Evolutionary conservation across 2,329 filamentous ascomycete species (phyloP).

Genomic region (Colletotrichum aenigma): DNA sequence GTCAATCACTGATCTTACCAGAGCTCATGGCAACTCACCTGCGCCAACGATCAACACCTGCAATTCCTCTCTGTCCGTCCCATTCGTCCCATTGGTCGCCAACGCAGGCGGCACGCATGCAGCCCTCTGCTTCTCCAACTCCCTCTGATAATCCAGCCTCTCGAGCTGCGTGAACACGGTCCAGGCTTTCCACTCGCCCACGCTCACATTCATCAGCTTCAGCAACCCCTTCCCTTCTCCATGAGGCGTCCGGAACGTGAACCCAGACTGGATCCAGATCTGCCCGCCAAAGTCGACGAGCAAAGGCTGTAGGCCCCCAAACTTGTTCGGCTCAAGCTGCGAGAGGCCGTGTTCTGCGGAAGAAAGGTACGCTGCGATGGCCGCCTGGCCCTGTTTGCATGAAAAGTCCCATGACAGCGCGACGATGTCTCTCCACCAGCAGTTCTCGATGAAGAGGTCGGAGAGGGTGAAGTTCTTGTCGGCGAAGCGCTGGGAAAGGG

Average conservation of each 20-base stretch:
- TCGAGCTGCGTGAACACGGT: slow-evolving; percentile 28
- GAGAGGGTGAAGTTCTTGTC: slow-evolving; percentile 3
- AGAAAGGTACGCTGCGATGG: slow-evolving; percentile 16
- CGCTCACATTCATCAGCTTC: slow-evolving; percentile 19
- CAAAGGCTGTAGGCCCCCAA: slow-evolving; percentile 16
- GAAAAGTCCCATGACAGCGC: slow-evolving; percentile 31
- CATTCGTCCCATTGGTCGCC: slow-evolving; percentile 25
- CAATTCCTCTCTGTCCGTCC: slow-evolving; percentile 25
- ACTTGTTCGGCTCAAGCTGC: neutral
- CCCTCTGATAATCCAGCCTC: slow-evolving; percentile 23
- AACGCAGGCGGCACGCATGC: neutral
- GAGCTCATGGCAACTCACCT: slow-evolving; percentile 24
- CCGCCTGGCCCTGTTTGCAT: slow-evolving; percentile 24
- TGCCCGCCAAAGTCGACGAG: slow-evolving; percentile 19
- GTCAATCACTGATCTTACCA: neutral
- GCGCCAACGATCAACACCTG: slow-evolving; percentile 44
- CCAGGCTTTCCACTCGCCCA: slow-evolving; percentile 27
- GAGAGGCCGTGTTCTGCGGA: neutral
- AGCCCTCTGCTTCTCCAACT: neutral
- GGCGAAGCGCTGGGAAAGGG: neutral
- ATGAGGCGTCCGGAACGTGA: slow-evolving; percentile 21
- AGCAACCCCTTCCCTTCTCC: slow-evolving; percentile 25
- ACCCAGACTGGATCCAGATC: slow-evolving; percentile 21
- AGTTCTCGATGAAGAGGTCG: slow-evolving; percentile 26
- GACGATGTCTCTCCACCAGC: slow-evolving; percentile 32